Base-by-base conservation (phyloP, 1,139 yeast species). In the Debaryomyces sp. region DNA sequence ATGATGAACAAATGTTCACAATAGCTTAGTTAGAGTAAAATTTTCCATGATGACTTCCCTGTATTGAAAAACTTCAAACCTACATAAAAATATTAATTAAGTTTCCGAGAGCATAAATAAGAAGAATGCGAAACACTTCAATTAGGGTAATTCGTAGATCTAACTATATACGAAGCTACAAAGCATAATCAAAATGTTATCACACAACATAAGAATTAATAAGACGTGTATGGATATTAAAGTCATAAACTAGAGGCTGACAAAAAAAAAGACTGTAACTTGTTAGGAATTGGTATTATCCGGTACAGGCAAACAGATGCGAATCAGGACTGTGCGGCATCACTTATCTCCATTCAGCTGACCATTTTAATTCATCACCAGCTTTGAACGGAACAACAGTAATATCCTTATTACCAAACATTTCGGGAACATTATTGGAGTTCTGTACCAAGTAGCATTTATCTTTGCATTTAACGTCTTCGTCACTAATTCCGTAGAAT, bases 351-450 rank as follows among this genome's bases (percentile, higher is more conserved):
- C 97, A 92, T 66, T 86, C 87, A 10, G 83, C 80, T n/a, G 81
- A 66, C 91, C 96, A 94, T 33, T 76, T 63, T 44, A 94, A 75
- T 49, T 73, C 78, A 48, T 87, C 84, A 18, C 96, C 97, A 10
- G 97, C 92, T 60, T 77, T 80, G 75, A 94, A 94, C n/a, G 98
- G 98, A 21, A 90, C 94, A 39, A 94, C 91, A 7, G 75, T 73
- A 30, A 84, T 64, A 5, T 71, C 75, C 35, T 62, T 73, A 51
- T 71, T 67, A 12, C 78, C 71, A 47, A 89, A 73, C 6, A 75
- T 62, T 29, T 83, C 85, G 1, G 96, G 96, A 22, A 90, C 82
- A 4, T 61, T 64, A 50, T 71, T 75, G 26, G 75, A 71, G 41
- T 80, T 70, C 62, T 76, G 80, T 41, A 81, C 80, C 49, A 88